These are phyloP conservation scores for Hylodesmum podocarpum DNA, from an alignment of 306 rosid species.

Conservation along the genomic window DNA sequence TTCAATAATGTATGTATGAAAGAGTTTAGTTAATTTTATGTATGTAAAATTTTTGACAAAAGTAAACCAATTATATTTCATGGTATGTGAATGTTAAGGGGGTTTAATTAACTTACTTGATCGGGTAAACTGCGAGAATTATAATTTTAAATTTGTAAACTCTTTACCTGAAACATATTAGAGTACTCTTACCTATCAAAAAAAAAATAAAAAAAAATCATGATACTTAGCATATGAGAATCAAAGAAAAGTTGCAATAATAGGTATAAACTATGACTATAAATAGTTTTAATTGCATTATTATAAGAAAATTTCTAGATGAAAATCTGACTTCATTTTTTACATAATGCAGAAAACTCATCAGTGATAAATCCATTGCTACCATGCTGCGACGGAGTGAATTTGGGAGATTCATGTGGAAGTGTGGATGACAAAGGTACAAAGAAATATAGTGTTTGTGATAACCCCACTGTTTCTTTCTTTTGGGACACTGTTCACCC, in stretches of 20 bases:
- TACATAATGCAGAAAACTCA: conserved; percentile 15
- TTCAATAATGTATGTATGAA: not conserved
- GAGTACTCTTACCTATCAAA: too few species aligned
- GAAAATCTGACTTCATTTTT: not conserved
- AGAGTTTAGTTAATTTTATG: not conserved
- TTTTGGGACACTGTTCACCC: conserved; percentile 49
- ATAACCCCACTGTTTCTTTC: conserved; percentile 27
- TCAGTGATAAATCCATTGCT: conserved; percentile 39
- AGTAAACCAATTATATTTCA: too few species aligned
- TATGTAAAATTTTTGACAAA: too few species aligned
- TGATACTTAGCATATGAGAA: too few species aligned
- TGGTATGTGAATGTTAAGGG: too few species aligned
- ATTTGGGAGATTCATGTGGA: conserved; percentile 18
- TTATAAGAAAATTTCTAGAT: not conserved
- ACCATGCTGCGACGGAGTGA: conserved; percentile 26
- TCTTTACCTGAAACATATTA: too few species aligned
- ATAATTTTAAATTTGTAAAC: too few species aligned
- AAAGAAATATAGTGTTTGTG: conserved; percentile 30
- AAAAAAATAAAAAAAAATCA: too few species aligned
- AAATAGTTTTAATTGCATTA: not conserved
- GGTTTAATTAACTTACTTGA: too few species aligned
- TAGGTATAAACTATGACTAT: not conserved
- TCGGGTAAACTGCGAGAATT: too few species aligned
- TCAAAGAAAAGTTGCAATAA: not conserved
- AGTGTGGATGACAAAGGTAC: conserved; percentile 22